Conservation (phyloP, 345 rosid genomes). For the Acer campestre region DNA sequence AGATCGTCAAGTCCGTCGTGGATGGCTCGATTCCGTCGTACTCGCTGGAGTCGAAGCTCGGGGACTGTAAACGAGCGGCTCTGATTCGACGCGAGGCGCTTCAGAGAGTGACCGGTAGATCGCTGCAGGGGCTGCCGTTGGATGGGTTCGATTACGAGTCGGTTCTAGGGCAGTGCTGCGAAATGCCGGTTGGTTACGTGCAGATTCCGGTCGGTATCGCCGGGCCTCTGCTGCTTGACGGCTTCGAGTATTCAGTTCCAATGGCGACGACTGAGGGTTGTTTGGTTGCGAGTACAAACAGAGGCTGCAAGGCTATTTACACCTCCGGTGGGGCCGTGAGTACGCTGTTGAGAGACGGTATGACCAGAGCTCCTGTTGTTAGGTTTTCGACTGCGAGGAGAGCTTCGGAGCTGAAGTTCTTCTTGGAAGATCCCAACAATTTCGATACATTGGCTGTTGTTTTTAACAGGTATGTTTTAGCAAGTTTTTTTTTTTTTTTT, state of each 20-base stretch:
- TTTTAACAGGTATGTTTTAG: conserved; percentile 59
- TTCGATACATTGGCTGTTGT: conserved; percentile 68
- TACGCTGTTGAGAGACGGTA: conserved; percentile 63
- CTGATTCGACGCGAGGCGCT: conserved; percentile 71
- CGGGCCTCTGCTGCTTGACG: conserved; percentile 87
- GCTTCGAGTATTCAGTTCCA: conserved; percentile 79
- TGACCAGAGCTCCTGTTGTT: conserved; percentile 90
- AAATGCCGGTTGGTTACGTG: conserved; percentile 94
- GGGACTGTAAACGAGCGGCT: conserved; percentile 81
- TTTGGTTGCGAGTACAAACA: conserved; percentile 85
- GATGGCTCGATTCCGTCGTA: conserved; percentile 64
- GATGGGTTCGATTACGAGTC: conserved; percentile 86
- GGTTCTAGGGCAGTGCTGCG: conserved; percentile 94
- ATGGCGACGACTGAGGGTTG: conserved; percentile 99
- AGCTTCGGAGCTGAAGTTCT: conserved; percentile 78
- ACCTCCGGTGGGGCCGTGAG: conserved; percentile 75
- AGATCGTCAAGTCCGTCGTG: conserved; percentile 58
- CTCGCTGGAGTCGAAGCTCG: conserved; percentile 72
- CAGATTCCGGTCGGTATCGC: conserved; percentile 95
- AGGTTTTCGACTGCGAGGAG: conserved; percentile 58
- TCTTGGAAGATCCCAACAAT: conserved; percentile 65
- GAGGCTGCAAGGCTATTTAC: conserved; percentile 89
- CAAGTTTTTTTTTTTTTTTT: neutral
- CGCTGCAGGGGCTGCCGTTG: conserved; percentile 70
- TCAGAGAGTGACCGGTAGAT: conserved; percentile 75